Evolutionary conservation across 2,329 filamentous ascomycete species (phyloP).

Genomic region (Ophiostoma montium): DNA sequence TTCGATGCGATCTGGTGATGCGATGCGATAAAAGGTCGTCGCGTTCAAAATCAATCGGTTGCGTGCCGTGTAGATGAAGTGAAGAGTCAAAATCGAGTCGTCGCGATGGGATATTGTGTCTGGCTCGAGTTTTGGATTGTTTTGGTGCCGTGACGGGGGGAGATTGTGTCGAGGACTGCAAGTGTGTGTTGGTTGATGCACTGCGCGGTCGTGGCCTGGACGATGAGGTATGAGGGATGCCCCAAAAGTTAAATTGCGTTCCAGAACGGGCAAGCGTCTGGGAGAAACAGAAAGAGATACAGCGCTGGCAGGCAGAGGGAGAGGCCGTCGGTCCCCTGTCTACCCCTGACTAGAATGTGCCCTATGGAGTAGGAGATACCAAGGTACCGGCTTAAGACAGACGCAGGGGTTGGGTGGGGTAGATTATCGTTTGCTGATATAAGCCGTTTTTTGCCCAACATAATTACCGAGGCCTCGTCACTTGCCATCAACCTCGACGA

Average conservation of each 20-base stretch:
- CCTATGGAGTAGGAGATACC: background rate
- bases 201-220: background rate
- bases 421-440: background rate
- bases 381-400: background rate
- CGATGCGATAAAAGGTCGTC: no score
- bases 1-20: no score
- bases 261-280: background rate
- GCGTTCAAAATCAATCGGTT: no score
- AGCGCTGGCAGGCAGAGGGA: background rate
- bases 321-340: background rate
- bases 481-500: background rate
- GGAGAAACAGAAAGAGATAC: background rate
- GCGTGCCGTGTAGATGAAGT: no score
- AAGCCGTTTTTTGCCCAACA: no score
- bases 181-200: background rate
- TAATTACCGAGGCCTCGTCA: background rate
- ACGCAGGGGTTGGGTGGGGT: background rate
- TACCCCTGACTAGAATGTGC: slow-evolving; percentile 1
- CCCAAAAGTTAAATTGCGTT: slow-evolving; percentile 1
- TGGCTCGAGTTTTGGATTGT: no score
- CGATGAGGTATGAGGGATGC: background rate
- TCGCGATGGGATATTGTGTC: no score
- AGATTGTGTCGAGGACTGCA: background rate
- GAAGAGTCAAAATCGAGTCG: no score
- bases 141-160: no score